These are phyloP conservation scores for Jamesozyma gamospora DNA, from an alignment of 805 yeast genomes.

Conservation along the genomic window DNA sequence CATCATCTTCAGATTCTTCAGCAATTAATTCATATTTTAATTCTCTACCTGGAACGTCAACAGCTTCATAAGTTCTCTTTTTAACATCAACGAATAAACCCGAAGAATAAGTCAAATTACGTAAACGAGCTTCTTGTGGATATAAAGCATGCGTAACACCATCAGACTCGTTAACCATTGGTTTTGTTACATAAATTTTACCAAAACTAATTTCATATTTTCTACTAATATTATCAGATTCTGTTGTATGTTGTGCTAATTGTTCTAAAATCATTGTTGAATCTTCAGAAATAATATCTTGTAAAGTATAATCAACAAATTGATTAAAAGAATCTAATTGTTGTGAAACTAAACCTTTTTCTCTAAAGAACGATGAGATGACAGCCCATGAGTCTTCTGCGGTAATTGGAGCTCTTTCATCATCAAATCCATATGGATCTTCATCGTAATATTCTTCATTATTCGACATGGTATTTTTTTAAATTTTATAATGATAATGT, in stretches of 20 bases:
- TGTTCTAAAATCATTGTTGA: slow-evolving; percentile 89
- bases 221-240: slow-evolving; percentile 79
- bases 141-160: slow-evolving; percentile 99
- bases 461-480: slow-evolving; percentile 4
- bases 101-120: slow-evolving; percentile 92
- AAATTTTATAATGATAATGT: no score
- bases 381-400: slow-evolving; percentile 99
- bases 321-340: slow-evolving; percentile 98
- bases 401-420: slow-evolving; percentile 64
- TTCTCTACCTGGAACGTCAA: slow-evolving; percentile 57
- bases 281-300: slow-evolving; percentile 94
- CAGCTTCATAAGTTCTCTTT: slow-evolving; percentile 75
- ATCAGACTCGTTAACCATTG: slow-evolving; percentile 98
- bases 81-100: slow-evolving; percentile 94
- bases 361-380: slow-evolving; percentile 89
- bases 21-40: slow-evolving; percentile 45
- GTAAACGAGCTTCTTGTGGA: slow-evolving; percentile 95
- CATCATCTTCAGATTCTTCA: slow-evolving; percentile 46
- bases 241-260: slow-evolving; percentile 94
- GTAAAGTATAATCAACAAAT: slow-evolving; percentile 91
- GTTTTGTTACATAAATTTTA: slow-evolving; percentile 89
- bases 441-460: slow-evolving; percentile 31
- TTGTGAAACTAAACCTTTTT: slow-evolving; percentile 94
- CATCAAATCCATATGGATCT: slow-evolving; percentile 68
- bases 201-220: slow-evolving; percentile 97